Base-by-base conservation (phyloP, 164 flowering plant genomes). In the Cinnamomum chago region DNA sequence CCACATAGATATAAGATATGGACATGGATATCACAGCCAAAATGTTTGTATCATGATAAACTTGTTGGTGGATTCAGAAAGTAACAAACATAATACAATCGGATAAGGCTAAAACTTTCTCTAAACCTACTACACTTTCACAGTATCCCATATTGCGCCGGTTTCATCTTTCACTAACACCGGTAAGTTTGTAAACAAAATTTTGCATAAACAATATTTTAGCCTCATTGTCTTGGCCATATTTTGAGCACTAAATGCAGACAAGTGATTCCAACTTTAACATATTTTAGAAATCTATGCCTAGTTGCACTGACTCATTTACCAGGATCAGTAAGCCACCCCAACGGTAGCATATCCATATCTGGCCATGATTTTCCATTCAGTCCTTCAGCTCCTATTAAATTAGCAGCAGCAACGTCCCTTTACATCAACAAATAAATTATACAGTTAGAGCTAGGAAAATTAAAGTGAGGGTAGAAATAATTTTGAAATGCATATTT, bases 341-440 rank as follows among this genome's bases (percentile, higher is more conserved):
- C 99, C 64, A 95, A 77, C 50, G 98, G 99, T 13, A 95, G 87
- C 99, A 95, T 95, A 81, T 93, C 98, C 33, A 90, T 80, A 80
- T 95, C 96, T 28, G 97, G 97, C 97, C 97, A 95, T 70, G 99
- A 95, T 75, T 84, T 90, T 52, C 99, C 99, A 24, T 22, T 23
- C 81, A 90, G 81, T 40, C 96, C 92, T 50, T 76, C 60, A 15
- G 89, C 83, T 77, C 99, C 99, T 76, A 86, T 81, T 91, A 91
- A 85, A 71, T 76, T 72, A 64, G 96, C 86, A 70, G 81, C 72
- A 73, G 95, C 75, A 25, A 93, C 85, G 68, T 93, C 97, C 83
- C 99, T 95, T 83, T 22, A 2, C 50, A 72, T 50, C 65, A n/a
- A 60, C 50, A 76, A 23, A 52, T 70, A 66, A 47, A 66, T 33